Conservation (phyloP, 331 rosid species). For the Prunus yedoensis region DNA sequence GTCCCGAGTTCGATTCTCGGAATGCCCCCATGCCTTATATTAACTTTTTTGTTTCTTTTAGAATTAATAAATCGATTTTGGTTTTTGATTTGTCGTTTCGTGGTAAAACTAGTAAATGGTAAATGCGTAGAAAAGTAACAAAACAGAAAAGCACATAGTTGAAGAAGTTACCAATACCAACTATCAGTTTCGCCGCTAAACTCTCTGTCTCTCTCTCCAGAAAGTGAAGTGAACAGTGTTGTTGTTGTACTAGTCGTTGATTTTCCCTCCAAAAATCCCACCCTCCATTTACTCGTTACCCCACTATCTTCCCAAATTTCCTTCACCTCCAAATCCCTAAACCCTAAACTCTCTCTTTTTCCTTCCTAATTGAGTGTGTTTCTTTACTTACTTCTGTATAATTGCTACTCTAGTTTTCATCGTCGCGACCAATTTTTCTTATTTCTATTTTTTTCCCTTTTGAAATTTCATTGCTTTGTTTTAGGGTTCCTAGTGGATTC, state of each 20-base stretch:
- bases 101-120: neutral
- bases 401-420: neutral
- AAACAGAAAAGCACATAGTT: neutral
- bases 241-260: neutral
- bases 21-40: conserved; percentile 29
- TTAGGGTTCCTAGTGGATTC: conserved; percentile 2
- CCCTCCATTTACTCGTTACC: neutral
- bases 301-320: conserved; percentile 1
- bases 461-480: neutral
- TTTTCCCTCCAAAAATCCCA: conserved; percentile 47
- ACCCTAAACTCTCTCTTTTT: neutral
- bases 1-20: conserved; percentile 66
- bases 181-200: neutral
- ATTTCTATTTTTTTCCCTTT: neutral
- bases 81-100: neutral
- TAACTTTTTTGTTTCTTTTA: too few relatives aligned
- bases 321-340: conserved; percentile 1
- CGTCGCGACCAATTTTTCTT: neutral
- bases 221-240: too few relatives aligned
- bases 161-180: neutral
- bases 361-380: neutral
- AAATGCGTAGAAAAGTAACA: neutral
- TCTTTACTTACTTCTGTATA: neutral
- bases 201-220: too few relatives aligned
- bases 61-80: too few relatives aligned